Conservation (phyloP, 768 basidiomycete genomes). For the Roridomyces roridus region DNA sequence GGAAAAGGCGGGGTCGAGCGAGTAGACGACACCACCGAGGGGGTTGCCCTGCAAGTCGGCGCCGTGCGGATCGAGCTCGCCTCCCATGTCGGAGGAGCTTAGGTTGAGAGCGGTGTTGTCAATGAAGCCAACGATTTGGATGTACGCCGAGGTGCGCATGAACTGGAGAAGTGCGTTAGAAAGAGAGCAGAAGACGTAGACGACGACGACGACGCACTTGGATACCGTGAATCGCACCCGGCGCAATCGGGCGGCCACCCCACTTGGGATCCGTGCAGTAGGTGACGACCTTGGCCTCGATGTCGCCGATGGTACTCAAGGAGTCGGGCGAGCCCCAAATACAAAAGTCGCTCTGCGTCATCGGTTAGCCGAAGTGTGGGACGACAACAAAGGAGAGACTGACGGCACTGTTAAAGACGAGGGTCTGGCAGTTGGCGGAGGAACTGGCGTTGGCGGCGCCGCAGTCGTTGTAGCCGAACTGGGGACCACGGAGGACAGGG, state of each 20-base stretch:
- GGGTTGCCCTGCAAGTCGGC: slow-evolving; percentile 41
- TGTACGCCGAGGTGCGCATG: slow-evolving; percentile 17
- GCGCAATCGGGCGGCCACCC: slow-evolving; percentile 14
- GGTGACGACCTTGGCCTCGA: slow-evolving; percentile 15
- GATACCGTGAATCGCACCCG: slow-evolving; percentile 8
- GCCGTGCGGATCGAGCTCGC: slow-evolving; percentile 75
- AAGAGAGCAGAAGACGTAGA: not conserved
- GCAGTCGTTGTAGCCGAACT: slow-evolving; percentile 19
- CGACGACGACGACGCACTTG: slow-evolving; percentile 2
- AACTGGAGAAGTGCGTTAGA: slow-evolving; percentile 3
- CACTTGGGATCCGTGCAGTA: slow-evolving; percentile 14
- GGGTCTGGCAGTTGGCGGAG: slow-evolving; percentile 16
- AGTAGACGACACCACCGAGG: slow-evolving; percentile 20
- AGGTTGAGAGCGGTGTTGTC: slow-evolving; percentile 50
- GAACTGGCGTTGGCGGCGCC: slow-evolving; percentile 15
- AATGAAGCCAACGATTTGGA: slow-evolving; percentile 15
- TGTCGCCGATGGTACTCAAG: slow-evolving; percentile 4
- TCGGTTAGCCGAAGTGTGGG: too few relatives aligned
- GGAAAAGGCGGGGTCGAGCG: slow-evolving; percentile 10
- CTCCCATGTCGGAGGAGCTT: slow-evolving; percentile 57
- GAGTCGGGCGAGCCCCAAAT: slow-evolving; percentile 13
- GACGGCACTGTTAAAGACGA: slow-evolving; percentile 15
- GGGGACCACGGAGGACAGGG: slow-evolving; percentile 17
- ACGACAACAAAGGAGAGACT: not conserved
- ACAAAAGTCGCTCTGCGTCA: slow-evolving; percentile 14